Base-by-base conservation (phyloP, 305 asterid species). In the Galium porrigens region DNA sequence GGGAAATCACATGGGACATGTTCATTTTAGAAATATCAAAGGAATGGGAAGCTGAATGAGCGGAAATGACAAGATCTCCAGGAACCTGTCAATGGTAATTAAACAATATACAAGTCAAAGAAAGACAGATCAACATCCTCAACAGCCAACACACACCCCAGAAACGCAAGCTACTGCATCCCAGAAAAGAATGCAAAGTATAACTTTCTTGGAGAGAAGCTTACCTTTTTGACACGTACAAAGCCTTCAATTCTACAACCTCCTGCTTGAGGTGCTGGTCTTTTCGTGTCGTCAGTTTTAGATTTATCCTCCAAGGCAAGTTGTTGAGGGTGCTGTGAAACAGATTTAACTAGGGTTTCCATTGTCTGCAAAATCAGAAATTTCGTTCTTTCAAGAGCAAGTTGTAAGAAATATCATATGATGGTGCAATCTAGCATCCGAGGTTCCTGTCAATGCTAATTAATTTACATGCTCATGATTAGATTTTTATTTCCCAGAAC, bases 1-100 rank as follows among this genome's bases (percentile, higher is more conserved):
- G 90, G 75, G 84, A 72, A 77, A 89, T 82, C 65, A 83, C 81
- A 76, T 87, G 99, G 1, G 97, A 89, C 95, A 89, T 94, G 83
- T 94, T 94, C 99, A 94, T 94, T 84, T 85, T 80, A 71, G 99
- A 82, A 67, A 87, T 85, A 73, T 94, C 97, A 77, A 94, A 94
- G 67, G 99, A 94, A 79, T 94, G 99, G 58, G 91, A 74, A 63
- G 88, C 83, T 27, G 97, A 94, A 74, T 80, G 92, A 76, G 99
- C 99, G 44, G 96, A 94, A 77, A 94, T 76, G 54, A 94, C 72
- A 58, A 89, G 94, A 80, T 86, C 86, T 56, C 99, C 97, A 11
- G 99, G 97, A 71, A 94, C 97, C 99, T 87, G 86, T 72, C 80
- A 6, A 39, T 32, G 72, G 76, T 60, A 76, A 57, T 41, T 46